Evolutionary conservation across 139 green algal species (phyloP).

Genomic region (Picochlorum sp.): DNA sequence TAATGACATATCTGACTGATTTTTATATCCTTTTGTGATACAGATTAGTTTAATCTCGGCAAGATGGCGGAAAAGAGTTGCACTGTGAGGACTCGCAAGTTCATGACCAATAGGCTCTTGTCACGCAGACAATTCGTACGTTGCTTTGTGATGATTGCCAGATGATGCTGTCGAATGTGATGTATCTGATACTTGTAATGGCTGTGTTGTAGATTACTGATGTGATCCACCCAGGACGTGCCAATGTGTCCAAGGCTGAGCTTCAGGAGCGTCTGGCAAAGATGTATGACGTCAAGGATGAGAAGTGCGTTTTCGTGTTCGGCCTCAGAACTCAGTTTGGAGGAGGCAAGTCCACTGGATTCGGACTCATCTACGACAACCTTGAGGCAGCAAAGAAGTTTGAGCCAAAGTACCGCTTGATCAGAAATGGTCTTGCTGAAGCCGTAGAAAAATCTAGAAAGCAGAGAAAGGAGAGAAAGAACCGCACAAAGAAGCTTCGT

Average conservation of each 20-base stretch:
- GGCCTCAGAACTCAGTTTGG: constrained; percentile 98
- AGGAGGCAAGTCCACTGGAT: constrained; percentile 98
- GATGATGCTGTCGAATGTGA: too few species aligned
- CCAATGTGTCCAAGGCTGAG: constrained; percentile 96
- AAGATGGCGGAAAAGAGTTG: constrained; percentile 87
- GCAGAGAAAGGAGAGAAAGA: constrained; percentile 99
- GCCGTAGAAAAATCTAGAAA: constrained; percentile 86
- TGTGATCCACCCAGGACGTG: constrained; percentile 91
- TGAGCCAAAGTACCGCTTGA: constrained; percentile 94
- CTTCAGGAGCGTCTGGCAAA: constrained; percentile 91
- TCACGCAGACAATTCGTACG: constrained; percentile 84
- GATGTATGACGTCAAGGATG: constrained; percentile 93
- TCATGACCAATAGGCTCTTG: constrained; percentile 95
- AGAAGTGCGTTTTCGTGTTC: constrained; percentile 84
- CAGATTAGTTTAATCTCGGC: neutral
- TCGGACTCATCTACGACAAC: constrained; percentile 98
- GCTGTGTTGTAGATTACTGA: constrained; percentile 79
- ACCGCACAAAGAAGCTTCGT: constrained; percentile 88
- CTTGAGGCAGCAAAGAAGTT: constrained; percentile 93
- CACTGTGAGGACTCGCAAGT: constrained; percentile 93
- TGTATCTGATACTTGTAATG: neutral
- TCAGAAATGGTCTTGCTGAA: constrained; percentile 79
- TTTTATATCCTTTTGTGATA: neutral
- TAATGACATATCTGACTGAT: too few species aligned
- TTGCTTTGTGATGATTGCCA: neutral